Percentiles rank a stretch among this genome's conserved stretches.
Evolutionary conservation across 2,329 filamentous ascomycete genomes (phyloP).

Genomic region (Diplodia seriata): DNA sequence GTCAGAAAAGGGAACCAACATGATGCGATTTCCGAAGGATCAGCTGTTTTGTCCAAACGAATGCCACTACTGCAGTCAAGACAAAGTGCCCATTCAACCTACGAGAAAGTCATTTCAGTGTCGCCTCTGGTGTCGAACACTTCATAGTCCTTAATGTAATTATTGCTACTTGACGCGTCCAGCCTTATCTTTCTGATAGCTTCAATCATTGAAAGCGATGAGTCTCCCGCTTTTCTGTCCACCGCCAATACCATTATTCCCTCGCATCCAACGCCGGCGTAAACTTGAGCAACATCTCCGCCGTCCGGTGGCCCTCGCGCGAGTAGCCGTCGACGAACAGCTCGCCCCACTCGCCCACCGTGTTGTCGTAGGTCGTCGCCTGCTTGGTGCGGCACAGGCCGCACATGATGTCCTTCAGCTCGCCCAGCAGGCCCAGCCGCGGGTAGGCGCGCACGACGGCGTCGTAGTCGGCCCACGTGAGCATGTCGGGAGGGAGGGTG

Average conservation of each 20-base stretch:
- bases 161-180: too few species aligned
- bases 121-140: too few species aligned
- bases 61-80: too few species aligned
- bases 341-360: constrained; percentile 46
- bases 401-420: constrained; percentile 48
- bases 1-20: too few species aligned
- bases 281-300: constrained; percentile 37
- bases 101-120: too few species aligned
- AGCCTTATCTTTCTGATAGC: too few species aligned
- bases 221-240: too few species aligned
- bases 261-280: constrained; percentile 35
- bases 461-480: constrained; percentile 46
- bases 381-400: constrained; percentile 52
- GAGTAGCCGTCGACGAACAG: constrained; percentile 46
- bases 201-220: background rate
- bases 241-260: background rate
- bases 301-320: constrained; percentile 36
- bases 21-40: too few species aligned
- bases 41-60: too few species aligned
- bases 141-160: too few species aligned
- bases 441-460: constrained; percentile 48
- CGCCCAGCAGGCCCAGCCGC: constrained; percentile 43
- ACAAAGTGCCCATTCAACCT: too few species aligned
- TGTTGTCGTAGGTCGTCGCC: constrained; percentile 48
- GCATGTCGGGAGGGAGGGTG: constrained; percentile 40